Evolutionary conservation across 208 protist species (phyloP).

Genomic region (Leptomonas pyrrhocoris): DNA sequence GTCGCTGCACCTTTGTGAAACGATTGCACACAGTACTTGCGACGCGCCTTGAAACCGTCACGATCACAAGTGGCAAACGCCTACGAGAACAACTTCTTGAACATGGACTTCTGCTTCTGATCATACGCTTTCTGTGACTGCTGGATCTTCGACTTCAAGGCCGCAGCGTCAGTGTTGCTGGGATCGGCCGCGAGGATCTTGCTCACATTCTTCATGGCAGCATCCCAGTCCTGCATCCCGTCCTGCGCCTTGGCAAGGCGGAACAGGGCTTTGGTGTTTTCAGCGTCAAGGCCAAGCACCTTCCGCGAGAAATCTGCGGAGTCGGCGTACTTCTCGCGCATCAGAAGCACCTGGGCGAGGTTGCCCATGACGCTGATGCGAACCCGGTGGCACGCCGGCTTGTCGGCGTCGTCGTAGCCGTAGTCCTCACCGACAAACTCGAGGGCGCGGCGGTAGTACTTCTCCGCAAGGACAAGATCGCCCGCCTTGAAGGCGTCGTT

Average conservation of each 20-base stretch:
- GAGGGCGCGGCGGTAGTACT: slow-evolving; percentile 85
- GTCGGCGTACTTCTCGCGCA: slow-evolving; percentile 48
- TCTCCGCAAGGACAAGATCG: slow-evolving; percentile 60
- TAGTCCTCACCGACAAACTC: slow-evolving; percentile 87
- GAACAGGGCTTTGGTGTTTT: slow-evolving; percentile 80
- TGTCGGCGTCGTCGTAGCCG: slow-evolving; percentile 58
- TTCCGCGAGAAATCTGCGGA: slow-evolving; percentile 63
- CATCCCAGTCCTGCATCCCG: slow-evolving; percentile 75
- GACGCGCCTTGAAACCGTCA: too few species aligned
- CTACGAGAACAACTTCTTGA: slow-evolving; percentile 86
- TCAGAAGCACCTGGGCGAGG: slow-evolving; percentile 81
- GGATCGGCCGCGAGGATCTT: slow-evolving; percentile 59
- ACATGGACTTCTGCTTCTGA: slow-evolving; percentile 77
- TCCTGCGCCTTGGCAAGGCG: slow-evolving; percentile 73
- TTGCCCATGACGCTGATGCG: slow-evolving; percentile 71
- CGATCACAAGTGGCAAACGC: neutral
- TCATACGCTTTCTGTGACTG: slow-evolving; percentile 68
- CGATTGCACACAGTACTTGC: too few species aligned
- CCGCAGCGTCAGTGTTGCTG: slow-evolving; percentile 62
- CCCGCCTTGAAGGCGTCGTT: slow-evolving; percentile 82
- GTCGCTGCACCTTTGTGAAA: too few species aligned
- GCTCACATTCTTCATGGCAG: slow-evolving; percentile 47
- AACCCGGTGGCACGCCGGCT: slow-evolving; percentile 51
- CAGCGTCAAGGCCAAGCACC: slow-evolving; percentile 58
- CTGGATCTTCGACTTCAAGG: slow-evolving; percentile 50